Evolutionary conservation across 192 early-diverging fungal genomes (phyloP), one percentile per base, ranked within the genome.

Genomic region (Podila verticillata): DNA sequence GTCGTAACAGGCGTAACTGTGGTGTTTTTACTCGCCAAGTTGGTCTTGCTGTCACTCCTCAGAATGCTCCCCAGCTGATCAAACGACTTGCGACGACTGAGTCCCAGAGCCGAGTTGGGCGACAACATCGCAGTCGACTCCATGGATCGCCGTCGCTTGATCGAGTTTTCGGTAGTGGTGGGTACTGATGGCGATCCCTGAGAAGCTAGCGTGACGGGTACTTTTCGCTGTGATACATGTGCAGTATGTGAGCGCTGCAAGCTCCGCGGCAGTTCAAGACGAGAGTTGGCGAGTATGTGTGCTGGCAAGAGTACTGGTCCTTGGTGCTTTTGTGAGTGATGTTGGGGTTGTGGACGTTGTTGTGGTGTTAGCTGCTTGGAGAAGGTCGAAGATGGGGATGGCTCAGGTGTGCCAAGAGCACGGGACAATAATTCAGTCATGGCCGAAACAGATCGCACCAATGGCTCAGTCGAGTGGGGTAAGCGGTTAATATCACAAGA

Each of bases 391-490:
- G 22, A 36, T 67, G 9, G 49, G 47, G 32, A 28, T 35, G 66
- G 70, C 70, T 24, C 75, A 32, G n/a, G 63, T 66, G 19, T 59
- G 63, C n/a, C 62, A 57, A 8, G 75, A 62, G 48, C 51, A 10
- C 51, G 20, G 22, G 51, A 54, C 39, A 39, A 13, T 20, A n/a
- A 54, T 26, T 54, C 51, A 32, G 60, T 35, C 65, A 72, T 5
- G 70, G 72, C 17, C 70, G 70, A 48, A 68, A 30, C 31, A 80
- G 48, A 65, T 61, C 12, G 65, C 64, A 67, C 66, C 30, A 80
- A 44, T 15, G 77, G 77, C 44, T 80, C 77, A 56, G 77, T 72
- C 6, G 77, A 80, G 17, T 80, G 77, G 10, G 77, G 77, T 7
- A 31, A n/a, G 34, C 77, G 70, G 10, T 22, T 61, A 68, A 72